These are phyloP conservation scores for Pinus tabuliformis DNA, from an alignment of 75 land plant genomes.

Conservation along the genomic window DNA sequence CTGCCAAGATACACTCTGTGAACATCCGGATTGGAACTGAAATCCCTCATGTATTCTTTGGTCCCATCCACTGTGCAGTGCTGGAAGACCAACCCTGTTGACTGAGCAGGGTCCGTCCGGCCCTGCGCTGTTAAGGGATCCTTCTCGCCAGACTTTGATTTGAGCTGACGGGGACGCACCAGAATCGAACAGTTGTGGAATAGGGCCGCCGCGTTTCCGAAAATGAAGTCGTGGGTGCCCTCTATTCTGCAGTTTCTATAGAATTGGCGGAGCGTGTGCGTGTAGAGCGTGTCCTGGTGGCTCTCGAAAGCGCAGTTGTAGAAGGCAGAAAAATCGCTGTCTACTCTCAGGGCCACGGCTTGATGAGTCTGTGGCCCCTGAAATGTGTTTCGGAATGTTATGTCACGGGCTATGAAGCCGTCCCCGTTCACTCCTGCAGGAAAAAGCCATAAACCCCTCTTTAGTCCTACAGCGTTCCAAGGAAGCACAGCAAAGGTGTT, in stretches of 20 bases:
- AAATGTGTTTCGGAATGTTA: constrained; percentile 22
- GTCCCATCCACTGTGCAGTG: constrained; percentile 38
- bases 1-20: constrained; percentile 42
- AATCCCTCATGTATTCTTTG: constrained; percentile 15
- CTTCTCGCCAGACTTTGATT: constrained; percentile 15
- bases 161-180: constrained; percentile 19
- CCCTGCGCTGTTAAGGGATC: constrained; percentile 57
- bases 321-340: constrained; percentile 22
- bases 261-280: constrained; percentile 21
- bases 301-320: constrained; percentile 36
- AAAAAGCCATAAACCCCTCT: no score
- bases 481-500: not conserved
- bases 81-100: constrained; percentile 42
- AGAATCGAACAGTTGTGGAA: constrained; percentile 27
- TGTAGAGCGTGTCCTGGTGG: constrained; percentile 36
- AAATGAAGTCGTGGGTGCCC: constrained; percentile 79
- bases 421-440: constrained; percentile 18
- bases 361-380: constrained; percentile 28
- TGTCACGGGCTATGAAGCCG: constrained; percentile 20
- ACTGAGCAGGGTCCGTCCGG: constrained; percentile 38
- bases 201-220: constrained; percentile 40
- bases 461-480: not conserved
- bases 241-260: constrained; percentile 33
- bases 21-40: constrained; percentile 18
- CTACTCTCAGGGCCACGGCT: constrained; percentile 34